These are phyloP conservation scores for Earliella scabrosa DNA, from an alignment of 1,284 basidiomycete genomes.

Conservation along the genomic window DNA sequence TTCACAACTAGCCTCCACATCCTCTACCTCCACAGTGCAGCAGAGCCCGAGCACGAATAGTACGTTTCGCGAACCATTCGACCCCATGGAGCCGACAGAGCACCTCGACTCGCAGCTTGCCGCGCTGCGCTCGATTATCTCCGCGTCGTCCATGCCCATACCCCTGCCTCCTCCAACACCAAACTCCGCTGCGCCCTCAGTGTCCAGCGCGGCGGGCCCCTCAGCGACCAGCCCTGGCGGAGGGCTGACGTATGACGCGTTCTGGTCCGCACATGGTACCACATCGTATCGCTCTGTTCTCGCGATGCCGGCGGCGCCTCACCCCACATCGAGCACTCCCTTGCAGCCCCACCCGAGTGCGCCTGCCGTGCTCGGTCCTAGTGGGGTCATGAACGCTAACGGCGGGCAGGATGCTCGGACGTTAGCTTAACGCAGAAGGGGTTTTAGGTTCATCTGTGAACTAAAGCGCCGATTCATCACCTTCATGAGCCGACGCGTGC, in stretches of 20 bases:
- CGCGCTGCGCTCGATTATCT: constrained; percentile 22
- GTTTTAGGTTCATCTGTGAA: too few relatives aligned
- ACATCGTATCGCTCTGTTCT: constrained; percentile 12
- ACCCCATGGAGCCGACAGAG: constrained; percentile 25
- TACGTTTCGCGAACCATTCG: constrained; percentile 22
- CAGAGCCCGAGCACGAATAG: not conserved
- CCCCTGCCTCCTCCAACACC: constrained; percentile 15
- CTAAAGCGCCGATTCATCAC: too few relatives aligned
- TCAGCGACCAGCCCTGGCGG: not conserved
- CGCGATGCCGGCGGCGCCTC: not conserved
- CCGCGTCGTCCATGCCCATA: constrained; percentile 16
- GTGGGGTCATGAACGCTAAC: not conserved
- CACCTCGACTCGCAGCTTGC: constrained; percentile 26
- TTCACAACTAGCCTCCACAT: not conserved
- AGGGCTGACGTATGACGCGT: constrained; percentile 63
- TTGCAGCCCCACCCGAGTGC: constrained; percentile 17
- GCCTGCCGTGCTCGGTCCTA: constrained; percentile 9
- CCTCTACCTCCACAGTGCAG: not conserved
- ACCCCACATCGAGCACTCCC: not conserved
- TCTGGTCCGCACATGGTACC: constrained; percentile 60
- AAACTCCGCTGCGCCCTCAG: not conserved
- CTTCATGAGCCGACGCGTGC: too few relatives aligned
- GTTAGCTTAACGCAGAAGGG: too few relatives aligned
- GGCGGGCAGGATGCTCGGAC: too few relatives aligned
- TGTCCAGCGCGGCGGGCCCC: constrained; percentile 1